Base-by-base conservation (phyloP, 2,329 filamentous ascomycete genomes). In the Sclerotiophoma versabilis region DNA sequence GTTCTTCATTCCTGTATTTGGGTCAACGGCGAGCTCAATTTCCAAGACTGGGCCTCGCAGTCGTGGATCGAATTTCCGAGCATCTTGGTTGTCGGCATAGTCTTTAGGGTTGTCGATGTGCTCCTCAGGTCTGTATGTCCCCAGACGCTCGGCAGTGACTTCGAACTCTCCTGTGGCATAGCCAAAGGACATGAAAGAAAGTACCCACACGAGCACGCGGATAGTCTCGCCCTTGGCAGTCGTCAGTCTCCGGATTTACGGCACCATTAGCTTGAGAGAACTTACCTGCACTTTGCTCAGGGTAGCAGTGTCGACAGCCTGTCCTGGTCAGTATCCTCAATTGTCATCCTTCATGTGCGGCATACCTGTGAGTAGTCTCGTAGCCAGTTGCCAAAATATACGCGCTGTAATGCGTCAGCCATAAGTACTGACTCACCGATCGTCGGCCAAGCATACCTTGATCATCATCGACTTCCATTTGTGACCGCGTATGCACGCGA, bases 1-100 rank as follows among this genome's bases (percentile, higher is more conserved):
- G 74, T 98, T 98, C 77, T 98, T 99, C 93, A 99, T 96, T n/a
- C 93, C 93, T 68, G 30, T 43, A 5, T 76, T 59, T 14, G 69
- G 73, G 58, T 82, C 80, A 9, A 82, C 65, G 4, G 75, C 76
- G 11, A 82, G 68, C 58, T 82, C 80, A 29, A 74, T 69, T 6
- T 76, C 75, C 15, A 66, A 61, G 8, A 98, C 87, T 0, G 93
- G 93, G 1, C 87, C 90, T 44, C 95, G 88, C 7, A 98, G 85
- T 22, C 95, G 88, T 30, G 83, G 78, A 72, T 98, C 95, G 68
- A 86, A 92, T 66, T 89, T 85, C 57, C 91, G 85, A 5, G 95
- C 95, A 77, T 99, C 95, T 60, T 85, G 69, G 63, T 91, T 91
- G 65, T 98, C 74, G 48, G 75, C 75, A 60, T 77, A 77, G 56